Evolutionary conservation across 257 asterid species (phyloP), one percentile per base, ranked within the genome.

Genomic region (Linaria vulgaris): DNA sequence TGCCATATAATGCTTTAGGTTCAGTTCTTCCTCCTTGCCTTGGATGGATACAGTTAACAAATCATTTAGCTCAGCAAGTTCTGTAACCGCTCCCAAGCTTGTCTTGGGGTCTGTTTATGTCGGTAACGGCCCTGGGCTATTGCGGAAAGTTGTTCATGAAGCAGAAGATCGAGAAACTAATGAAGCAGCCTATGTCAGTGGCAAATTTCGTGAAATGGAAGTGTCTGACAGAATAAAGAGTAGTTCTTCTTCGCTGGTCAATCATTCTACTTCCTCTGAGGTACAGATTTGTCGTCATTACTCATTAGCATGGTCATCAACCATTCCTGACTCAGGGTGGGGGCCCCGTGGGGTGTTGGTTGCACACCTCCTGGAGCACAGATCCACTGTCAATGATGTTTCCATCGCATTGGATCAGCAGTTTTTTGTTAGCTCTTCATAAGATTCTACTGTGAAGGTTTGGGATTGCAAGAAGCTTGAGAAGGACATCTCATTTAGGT

Each of bases 401-500:
- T 85, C 96, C 47, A 77, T 88, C 71, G 90, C 99, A 68, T 75
- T 79, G 76, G 99, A 94, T 73, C 95, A 94, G 72, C 83, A 90
- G 34, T 88, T 94, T 77, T 94, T 94, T 60, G 99, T 94, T n/a
- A 90, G 92, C 78, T 97, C 97, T 52, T 90, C 97, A 70, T 95
- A 87, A 43, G 97, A 94, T 83, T 94, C 97, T 51, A 85, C 99
- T 41, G 99, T 94, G 31, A 94, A 84, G 88, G 74, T 94, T 64
- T 94, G 99, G 99, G 99, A 94, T 81, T 90, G 96, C 72, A 94
- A 84, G 84, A 94, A 81, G 85, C 86, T 90, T 75, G 99, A 94
- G 82, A 94, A 94, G 77, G 99, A 94, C 72, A 94, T 94, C 72
- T 94, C 99, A 52, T 94, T 94, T 78, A 76, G 97, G 75, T 94